A percentile compares a stretch with the other conserved stretches of the same genome.
Conservation (phyloP, 257 asterid genomes). For the Nicotiana attenuata region DNA sequence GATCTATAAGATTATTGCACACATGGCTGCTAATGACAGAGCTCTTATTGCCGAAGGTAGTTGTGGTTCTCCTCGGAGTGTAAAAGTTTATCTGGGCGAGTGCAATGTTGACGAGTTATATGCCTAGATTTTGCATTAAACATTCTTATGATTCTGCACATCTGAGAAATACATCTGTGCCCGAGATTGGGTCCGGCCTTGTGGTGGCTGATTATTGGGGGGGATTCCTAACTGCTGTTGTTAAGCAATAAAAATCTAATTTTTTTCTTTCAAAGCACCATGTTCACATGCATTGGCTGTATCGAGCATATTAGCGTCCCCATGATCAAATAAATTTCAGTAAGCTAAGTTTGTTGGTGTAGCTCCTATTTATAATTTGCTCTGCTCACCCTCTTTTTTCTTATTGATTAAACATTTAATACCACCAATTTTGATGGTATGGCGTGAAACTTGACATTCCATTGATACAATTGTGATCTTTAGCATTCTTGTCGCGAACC, state of each 20-base stretch:
- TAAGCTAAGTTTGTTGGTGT: background rate
- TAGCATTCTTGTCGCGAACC: background rate
- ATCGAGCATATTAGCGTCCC: background rate
- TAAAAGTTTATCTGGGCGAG: slow-evolving; percentile 89
- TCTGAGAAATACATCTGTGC: background rate
- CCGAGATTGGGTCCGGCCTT: background rate
- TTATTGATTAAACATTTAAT: background rate
- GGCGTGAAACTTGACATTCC: slow-evolving; percentile 5
- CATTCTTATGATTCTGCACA: background rate
- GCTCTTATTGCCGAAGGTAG: slow-evolving; percentile 95
- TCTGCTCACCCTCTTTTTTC: background rate
- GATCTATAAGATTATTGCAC: slow-evolving; percentile 89
- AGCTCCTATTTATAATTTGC: background rate
- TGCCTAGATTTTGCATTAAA: slow-evolving; percentile 27
- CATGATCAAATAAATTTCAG: slow-evolving; percentile 1
- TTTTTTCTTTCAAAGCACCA: background rate
- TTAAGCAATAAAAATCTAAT: slow-evolving; percentile 10
- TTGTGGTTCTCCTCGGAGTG: slow-evolving; percentile 91
- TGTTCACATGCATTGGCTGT: background rate
- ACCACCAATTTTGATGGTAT: background rate
- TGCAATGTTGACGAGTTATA: slow-evolving; percentile 83
- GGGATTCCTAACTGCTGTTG: slow-evolving; percentile 3
- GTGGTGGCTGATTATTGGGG: slow-evolving; percentile 13
- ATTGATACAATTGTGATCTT: background rate
- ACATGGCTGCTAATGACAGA: slow-evolving; percentile 98